Base-by-base conservation (phyloP, 2,329 filamentous ascomycete genomes). In the Ceratocystis colombiana region DNA sequence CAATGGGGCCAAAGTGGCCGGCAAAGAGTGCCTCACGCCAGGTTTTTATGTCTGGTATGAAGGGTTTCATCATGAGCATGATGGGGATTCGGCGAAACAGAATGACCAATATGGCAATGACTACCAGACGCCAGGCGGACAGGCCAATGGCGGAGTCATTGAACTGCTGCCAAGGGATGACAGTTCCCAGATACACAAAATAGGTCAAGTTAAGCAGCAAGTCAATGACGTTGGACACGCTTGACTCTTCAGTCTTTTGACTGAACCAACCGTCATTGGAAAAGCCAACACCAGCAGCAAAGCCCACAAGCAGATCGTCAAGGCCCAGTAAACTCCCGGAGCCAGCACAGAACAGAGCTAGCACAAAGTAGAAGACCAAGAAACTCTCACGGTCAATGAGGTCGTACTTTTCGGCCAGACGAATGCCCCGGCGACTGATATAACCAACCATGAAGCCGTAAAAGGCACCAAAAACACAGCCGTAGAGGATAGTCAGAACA, bases 261-360 rank as follows among this genome's bases (percentile, higher is more conserved):
- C 89, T 89, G 72, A 99, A 99, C 94, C 94, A 99, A 70, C 94
- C 94, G 73, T 99, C 94, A 75, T 99, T 99, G 71, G 92, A 96
- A 79, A 99, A 99, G 65, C 94, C 94, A n/a, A 99, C 94, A 67
- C 94, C 94, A 66, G 89, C 90, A 15, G 93, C 87, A 72, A 99
- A 99, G 48, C 94, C 94, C 48, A 99, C 90, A 2, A 99, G 83
- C 63, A 99, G 78, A 75, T 99, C 94, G 74, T 99, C 94, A 72
- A 96, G 82, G 62, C 94, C 94, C 57, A 99, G 79, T 67, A 96
- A 83, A 75, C 90, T 91, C 37, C 94, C 94, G 0, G 93, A 93
- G 20, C 94, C 94, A 68, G 94, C 94, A 73, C 91, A 96, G 77
- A 96, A 99, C 25, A 99, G 83, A 0, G 94, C 93, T 66, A 99